These are phyloP conservation scores for Cladosporium cucumerinum DNA, from an alignment of 2,329 filamentous ascomycete genomes.

Conservation along the genomic window DNA sequence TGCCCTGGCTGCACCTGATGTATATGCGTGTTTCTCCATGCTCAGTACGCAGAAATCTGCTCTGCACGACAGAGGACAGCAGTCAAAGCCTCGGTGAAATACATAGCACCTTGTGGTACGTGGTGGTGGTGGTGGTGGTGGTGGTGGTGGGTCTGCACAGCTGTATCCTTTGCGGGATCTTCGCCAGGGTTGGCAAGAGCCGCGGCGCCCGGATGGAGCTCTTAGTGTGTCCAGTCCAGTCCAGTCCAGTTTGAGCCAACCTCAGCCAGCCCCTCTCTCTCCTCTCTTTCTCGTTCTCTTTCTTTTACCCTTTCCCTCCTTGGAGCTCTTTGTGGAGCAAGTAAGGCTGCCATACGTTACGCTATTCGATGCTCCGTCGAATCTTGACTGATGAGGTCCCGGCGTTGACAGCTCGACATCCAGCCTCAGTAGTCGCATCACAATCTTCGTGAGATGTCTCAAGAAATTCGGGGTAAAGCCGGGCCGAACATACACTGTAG, in stretches of 20 bases:
- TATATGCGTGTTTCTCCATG: neutral
- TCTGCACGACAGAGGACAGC: neutral
- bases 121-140: neutral
- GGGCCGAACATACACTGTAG: neutral
- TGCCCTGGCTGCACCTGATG: neutral
- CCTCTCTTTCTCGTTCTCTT: no score
- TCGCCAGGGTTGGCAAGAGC: neutral
- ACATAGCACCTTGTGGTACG: neutral
- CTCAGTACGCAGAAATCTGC: neutral
- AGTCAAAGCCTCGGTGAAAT: neutral
- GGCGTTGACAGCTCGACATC: neutral
- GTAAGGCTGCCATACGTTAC: neutral
- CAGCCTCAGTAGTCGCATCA: neutral
- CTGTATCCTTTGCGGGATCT: neutral
- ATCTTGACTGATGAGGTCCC: neutral
- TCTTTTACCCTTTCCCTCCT: no score
- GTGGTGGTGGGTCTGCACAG: neutral
- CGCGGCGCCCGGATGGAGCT: neutral
- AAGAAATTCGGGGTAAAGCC: neutral
- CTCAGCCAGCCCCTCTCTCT: neutral
- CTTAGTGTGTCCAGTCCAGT: neutral
- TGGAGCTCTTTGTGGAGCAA: neutral
- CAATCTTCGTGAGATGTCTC: neutral
- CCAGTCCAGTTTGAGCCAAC: no score
- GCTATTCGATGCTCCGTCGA: neutral